Evolutionary conservation across 108 stramenopile species (phyloP).

Genomic region (Pseudonitzschia multiseries): DNA sequence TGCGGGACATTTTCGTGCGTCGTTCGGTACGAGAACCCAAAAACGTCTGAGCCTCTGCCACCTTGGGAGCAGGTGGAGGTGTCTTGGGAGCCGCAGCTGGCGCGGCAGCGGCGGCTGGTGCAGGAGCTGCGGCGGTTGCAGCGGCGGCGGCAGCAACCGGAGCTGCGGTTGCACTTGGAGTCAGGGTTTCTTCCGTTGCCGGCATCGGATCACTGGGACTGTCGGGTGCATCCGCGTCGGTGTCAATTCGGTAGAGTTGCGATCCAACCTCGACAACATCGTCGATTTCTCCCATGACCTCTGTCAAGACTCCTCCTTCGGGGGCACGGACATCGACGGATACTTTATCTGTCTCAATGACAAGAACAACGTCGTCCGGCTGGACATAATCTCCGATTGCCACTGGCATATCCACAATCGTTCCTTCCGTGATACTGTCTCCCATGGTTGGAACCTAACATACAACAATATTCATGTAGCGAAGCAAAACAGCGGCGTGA

Average conservation of each 20-base stretch:
- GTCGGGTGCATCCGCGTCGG: conserved; percentile 73
- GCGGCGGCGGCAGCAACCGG: conserved; percentile 36
- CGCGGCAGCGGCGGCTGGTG: conserved; percentile 46
- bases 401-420: conserved; percentile 92
- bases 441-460: conserved; percentile 85
- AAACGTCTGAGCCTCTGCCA: conserved; percentile 47
- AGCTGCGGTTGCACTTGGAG: conserved; percentile 42
- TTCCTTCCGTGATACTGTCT: conserved; percentile 98
- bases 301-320: conserved; percentile 81
- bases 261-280: conserved; percentile 96
- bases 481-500: neutral
- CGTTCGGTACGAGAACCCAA: conserved; percentile 87
- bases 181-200: conserved; percentile 35
- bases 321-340: conserved; percentile 88
- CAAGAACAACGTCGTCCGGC: conserved; percentile 81
- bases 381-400: conserved; percentile 82
- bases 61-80: conserved; percentile 45
- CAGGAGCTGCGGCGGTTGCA: conserved; percentile 36
- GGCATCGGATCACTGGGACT: conserved; percentile 37
- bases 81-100: conserved; percentile 53
- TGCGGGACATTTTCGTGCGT: conserved; percentile 98
- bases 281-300: conserved; percentile 90
- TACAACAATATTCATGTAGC: neutral
- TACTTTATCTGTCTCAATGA: conserved; percentile 99
- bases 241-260: conserved; percentile 87